Evolutionary conservation across 352 stramenopile species (phyloP).

Genomic region (Phytophthora podocarpi): DNA sequence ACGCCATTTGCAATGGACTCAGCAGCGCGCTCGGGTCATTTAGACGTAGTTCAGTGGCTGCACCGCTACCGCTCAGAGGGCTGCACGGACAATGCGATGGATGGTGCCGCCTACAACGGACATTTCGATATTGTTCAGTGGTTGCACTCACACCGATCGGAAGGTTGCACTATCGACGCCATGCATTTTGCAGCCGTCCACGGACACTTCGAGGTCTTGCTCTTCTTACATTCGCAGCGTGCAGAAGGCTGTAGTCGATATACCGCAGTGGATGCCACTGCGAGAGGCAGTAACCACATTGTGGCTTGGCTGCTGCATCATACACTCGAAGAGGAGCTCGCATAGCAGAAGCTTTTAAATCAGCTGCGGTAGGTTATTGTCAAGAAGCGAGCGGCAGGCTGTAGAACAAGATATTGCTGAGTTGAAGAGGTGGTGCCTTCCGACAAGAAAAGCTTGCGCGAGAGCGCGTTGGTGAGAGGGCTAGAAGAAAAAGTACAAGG

Average conservation of each 20-base stretch:
- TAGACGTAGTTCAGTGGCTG: background rate
- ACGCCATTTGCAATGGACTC: conserved; percentile 4
- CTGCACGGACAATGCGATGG: background rate
- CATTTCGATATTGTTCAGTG: conserved; percentile 4
- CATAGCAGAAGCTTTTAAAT: no score
- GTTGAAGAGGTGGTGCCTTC: no score
- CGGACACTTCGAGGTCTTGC: conserved; percentile 38
- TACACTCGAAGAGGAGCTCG: no score
- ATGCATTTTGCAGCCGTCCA: conserved; percentile 40
- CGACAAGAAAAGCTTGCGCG: no score
- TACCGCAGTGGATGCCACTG: conserved; percentile 14
- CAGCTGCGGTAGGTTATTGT: no score
- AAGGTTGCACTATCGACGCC: conserved; percentile 34
- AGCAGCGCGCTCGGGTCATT: background rate
- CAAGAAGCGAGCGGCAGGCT: no score
- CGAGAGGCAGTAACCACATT: conserved; percentile 16
- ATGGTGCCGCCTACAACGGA: conserved; percentile 2
- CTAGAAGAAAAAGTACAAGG: no score
- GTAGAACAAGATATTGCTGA: no score
- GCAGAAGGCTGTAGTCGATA: conserved; percentile 33
- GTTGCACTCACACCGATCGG: background rate
- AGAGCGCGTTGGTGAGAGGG: no score
- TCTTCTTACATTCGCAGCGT: conserved; percentile 38
- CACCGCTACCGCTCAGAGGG: background rate
- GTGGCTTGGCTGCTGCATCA: conserved; percentile 19